Evolutionary conservation across 148 eudicot genomes (phyloP), one percentile per base, ranked within the genome.

Genomic region (Vaccinium myrtillus): DNA sequence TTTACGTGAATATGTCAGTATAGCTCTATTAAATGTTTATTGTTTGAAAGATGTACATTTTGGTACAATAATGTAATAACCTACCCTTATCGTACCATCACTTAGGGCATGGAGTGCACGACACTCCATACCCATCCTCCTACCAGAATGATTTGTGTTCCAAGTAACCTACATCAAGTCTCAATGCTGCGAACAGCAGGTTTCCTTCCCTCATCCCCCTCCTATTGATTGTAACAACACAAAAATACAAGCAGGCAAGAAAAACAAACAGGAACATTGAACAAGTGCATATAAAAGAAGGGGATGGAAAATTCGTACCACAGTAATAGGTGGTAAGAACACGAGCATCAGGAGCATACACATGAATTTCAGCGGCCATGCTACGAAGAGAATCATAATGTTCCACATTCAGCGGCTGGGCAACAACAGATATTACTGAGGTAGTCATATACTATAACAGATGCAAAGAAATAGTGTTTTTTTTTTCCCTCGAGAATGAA

Each of bases 311-410:
- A 70, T 86, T 15, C 91, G 87, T 86, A 97, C 99, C 99, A 49
- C 93, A 91, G 82, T 97, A 97, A 86, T 95, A 97, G 70, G 99
- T 97, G 14, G 99, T 97, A 86, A 97, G 90, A 83, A 97, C 91
- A 77, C 99, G 99, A 49, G 98, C 98, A 90, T 97, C 99, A 81
- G 98, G 95, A 85, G 99, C 98, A 85, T 93, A 93, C 69, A 91
- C 92, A 82, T 94, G 92, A 87, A 97, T 92, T 87, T 92, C 99
- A 87, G 90, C 87, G 48, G 99, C 98, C 94, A 95, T 91, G 86
- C 84, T 87, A 82, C 99, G 98, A 83, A 97, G 88, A 63, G 94
- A 92, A 86, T 93, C 87, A 87, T 93, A 97, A 78, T 97, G 99
- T 67, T 95, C 98, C 89, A 91, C 85, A 85, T 95, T 92, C 84